Conservation (phyloP, 2,329 filamentous ascomycete species). For the Aspergillaceae sp. region DNA sequence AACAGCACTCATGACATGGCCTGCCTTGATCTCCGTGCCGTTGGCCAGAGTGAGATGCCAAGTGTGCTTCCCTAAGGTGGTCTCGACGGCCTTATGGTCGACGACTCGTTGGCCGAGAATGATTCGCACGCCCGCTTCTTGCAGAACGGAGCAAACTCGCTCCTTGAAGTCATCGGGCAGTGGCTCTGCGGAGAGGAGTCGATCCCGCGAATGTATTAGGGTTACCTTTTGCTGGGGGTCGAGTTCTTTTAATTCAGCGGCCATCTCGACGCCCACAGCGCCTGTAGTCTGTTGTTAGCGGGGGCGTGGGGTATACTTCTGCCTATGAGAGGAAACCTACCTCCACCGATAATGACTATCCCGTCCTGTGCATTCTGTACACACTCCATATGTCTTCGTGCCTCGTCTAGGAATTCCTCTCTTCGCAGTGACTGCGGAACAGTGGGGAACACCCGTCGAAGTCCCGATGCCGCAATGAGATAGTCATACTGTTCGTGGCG, state of each 20-base stretch:
- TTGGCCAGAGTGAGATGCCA: conserved; percentile 50
- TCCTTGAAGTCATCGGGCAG: conserved; percentile 60
- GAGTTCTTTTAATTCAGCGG: conserved; percentile 63
- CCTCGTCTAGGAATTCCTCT: conserved; percentile 19
- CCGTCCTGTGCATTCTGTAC: conserved; percentile 42
- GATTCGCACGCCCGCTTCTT: conserved; percentile 50
- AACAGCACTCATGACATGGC: conserved; percentile 61
- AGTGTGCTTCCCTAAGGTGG: conserved; percentile 8
- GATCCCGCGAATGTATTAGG: conserved; percentile 62
- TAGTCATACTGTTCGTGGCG: conserved; percentile 55
- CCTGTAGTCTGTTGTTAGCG: conserved; percentile 24
- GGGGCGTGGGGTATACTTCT: no score
- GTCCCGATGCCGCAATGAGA: conserved; percentile 62
- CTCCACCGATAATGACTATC: conserved; percentile 65
- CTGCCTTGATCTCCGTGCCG: conserved; percentile 51
- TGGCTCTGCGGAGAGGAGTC: conserved; percentile 64
- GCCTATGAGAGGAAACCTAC: conserved; percentile 19
- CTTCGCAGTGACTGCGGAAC: conserved; percentile 54
- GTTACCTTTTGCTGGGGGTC: conserved; percentile 60
- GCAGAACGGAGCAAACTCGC: conserved; percentile 49
- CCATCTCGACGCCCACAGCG: conserved; percentile 75
- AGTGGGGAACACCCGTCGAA: conserved; percentile 62
- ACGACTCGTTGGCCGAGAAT: conserved; percentile 21
- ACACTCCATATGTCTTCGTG: conserved; percentile 10
- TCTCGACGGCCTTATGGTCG: conserved; percentile 13